A percentile compares a stretch with the other conserved stretches of the same genome.
These are phyloP conservation scores for Lentinula sp. DNA, from an alignment of 768 basidiomycete genomes.

Conservation along the genomic window DNA sequence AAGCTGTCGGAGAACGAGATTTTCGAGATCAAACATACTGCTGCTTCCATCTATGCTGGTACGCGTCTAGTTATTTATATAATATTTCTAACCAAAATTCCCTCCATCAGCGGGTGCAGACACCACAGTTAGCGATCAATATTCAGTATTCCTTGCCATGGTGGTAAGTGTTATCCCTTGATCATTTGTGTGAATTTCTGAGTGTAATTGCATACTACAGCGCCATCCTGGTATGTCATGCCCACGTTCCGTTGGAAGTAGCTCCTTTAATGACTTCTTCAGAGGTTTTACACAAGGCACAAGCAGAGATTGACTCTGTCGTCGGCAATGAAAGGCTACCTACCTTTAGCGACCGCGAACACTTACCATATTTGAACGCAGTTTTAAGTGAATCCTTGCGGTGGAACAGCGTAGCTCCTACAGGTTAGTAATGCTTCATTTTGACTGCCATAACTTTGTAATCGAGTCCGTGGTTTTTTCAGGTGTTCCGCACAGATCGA, in stretches of 20 bases:
- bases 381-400: slow-evolving; percentile 42
- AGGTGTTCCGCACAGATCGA: slow-evolving; percentile 35
- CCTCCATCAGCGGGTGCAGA: slow-evolving; percentile 37
- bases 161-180: slow-evolving; percentile 9
- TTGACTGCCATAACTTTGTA: neutral
- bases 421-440: slow-evolving; percentile 20
- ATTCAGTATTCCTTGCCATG: slow-evolving; percentile 47
- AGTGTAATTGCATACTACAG: neutral
- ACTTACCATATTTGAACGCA: slow-evolving; percentile 44
- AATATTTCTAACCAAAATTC: slow-evolving; percentile 21
- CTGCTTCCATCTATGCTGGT: slow-evolving; percentile 43
- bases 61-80: slow-evolving; percentile 27
- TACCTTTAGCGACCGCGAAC: slow-evolving; percentile 29
- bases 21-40: slow-evolving; percentile 33
- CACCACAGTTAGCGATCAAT: slow-evolving; percentile 38
- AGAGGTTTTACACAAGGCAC: slow-evolving; percentile 47
- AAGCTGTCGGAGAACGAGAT: slow-evolving; percentile 25
- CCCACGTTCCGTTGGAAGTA: neutral
- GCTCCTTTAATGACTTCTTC: neutral
- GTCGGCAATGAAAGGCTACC: slow-evolving; percentile 32
- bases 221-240: slow-evolving; percentile 15
- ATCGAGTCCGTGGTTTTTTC: slow-evolving; percentile 10
- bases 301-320: slow-evolving; percentile 44
- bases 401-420: slow-evolving; percentile 42
- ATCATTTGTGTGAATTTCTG: slow-evolving; percentile 18